Base-by-base conservation (phyloP, 2,329 filamentous ascomycete genomes). In the Rhynchosporium agropyri region DNA sequence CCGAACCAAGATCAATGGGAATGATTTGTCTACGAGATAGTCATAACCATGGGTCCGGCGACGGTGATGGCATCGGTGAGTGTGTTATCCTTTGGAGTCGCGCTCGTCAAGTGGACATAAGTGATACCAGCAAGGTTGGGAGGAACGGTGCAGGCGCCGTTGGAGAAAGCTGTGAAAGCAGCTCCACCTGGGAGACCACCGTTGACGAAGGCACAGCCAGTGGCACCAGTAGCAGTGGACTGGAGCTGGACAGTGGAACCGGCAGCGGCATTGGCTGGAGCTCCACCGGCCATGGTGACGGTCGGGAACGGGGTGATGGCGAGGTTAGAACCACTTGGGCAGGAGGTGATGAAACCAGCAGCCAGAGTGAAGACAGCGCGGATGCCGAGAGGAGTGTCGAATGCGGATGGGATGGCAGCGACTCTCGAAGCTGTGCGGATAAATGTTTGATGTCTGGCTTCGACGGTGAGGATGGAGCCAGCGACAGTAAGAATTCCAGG, bases 401-500 rank as follows among this genome's bases (percentile, higher is more conserved):
- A 90, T 31, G 88, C 82, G 72, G 85, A 84, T 3, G 89, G 86
- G 3, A 89, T 83, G 59, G 88, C 84, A 62, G 83, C 77, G 60
- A 80, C 78, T 63, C 82, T 80, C 26, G 81, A 79, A 45, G 84
- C 85, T 63, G 81, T 77, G 67, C 89, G 86, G 76, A 92, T 85
- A 76, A 89, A 87, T 65, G 87, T 87, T 77, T 90, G 87, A 77
- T 92, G 89, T 63, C 89, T 83, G 33, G 88, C 82, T 77, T 92
- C 89, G 64, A 90, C 83, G 29, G 88, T 89, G 50, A 90, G 82
- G 74, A 92, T 92, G 57, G 84, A 84, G 9, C 82, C 89, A 2
- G 89, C 89, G 26, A 85, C 84, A 64, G 82, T 79, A 57, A 92
- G 84, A 65, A 90, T 83, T 56, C 79, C 79, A 56, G 81, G 78